Percentiles rank a stretch among this genome's conserved stretches.
These are phyloP conservation scores for Blastobotrys indianensis DNA, from an alignment of 1,139 yeast genomes.

Conservation along the genomic window DNA sequence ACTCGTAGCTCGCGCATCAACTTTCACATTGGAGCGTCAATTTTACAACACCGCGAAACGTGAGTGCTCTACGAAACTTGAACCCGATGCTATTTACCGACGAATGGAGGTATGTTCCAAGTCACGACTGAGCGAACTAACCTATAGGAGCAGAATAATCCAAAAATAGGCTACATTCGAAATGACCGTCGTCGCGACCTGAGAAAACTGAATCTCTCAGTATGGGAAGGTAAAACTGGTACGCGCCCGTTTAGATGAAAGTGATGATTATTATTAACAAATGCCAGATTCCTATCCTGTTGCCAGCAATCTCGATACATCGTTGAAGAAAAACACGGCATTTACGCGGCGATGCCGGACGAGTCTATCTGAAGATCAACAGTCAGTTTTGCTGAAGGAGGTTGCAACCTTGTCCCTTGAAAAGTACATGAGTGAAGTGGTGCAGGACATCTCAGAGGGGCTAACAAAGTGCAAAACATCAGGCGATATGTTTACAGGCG, in stretches of 20 bases:
- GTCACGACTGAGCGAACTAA: background rate
- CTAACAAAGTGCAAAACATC: conserved; percentile 47
- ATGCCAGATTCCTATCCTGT: conserved; percentile 23
- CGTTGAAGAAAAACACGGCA: conserved; percentile 78
- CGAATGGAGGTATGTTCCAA: background rate
- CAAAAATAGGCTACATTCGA: background rate
- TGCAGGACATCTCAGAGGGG: conserved; percentile 60
- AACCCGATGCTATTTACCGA: background rate
- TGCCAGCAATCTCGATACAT: conserved; percentile 54
- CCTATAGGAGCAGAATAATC: too few species aligned
- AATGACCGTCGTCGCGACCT: conserved; percentile 36
- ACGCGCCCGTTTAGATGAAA: conserved; percentile 8
- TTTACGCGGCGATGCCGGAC: conserved; percentile 66
- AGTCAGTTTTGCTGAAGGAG: conserved; percentile 51
- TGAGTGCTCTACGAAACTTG: too few species aligned
- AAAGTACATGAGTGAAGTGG: conserved; percentile 70
- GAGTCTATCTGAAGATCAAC: conserved; percentile 47
- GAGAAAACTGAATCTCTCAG: conserved; percentile 40
- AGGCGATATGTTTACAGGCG: conserved; percentile 59
- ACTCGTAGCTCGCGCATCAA: too few species aligned
- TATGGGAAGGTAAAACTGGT: conserved; percentile 49
- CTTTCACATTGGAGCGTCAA: too few species aligned
- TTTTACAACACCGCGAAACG: too few species aligned
- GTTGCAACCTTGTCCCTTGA: conserved; percentile 58
- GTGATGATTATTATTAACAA: background rate